Conservation (phyloP, 1,284 basidiomycete genomes). For the Ustilago tritici region DNA sequence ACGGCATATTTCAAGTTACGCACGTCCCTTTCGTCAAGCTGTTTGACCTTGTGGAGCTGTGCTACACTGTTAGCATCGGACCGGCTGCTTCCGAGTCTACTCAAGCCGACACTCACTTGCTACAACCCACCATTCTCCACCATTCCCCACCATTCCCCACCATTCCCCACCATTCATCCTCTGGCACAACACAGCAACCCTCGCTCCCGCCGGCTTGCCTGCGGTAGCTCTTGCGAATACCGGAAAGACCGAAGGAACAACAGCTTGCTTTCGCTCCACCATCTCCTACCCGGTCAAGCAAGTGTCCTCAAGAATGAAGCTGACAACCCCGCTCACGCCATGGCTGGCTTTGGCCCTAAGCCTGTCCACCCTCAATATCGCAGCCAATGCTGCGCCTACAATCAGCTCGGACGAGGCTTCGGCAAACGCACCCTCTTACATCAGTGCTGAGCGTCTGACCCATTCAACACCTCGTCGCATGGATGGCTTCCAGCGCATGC, state of each 20-base stretch:
- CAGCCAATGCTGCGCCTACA: slow-evolving; percentile 18
- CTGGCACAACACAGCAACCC: not conserved
- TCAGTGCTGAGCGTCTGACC: slow-evolving; percentile 43
- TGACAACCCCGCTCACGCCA: slow-evolving; percentile 25
- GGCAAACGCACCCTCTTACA: slow-evolving; percentile 5
- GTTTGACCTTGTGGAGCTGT: not conserved
- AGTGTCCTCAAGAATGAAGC: slow-evolving; percentile 21
- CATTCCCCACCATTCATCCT: not conserved
- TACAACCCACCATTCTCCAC: not conserved
- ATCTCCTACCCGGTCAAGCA: not conserved
- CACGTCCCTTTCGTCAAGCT: slow-evolving; percentile 4
- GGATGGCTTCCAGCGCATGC: slow-evolving; percentile 48
- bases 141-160: too few relatives aligned
- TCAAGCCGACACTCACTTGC: not conserved
- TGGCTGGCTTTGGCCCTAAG: slow-evolving; percentile 34
- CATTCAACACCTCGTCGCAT: slow-evolving; percentile 42
- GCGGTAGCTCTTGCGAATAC: too few relatives aligned
- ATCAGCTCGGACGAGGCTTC: not conserved
- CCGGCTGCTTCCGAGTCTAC: slow-evolving; percentile 14
- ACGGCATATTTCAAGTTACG: not conserved
- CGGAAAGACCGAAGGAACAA: too few relatives aligned
- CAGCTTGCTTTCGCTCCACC: not conserved
- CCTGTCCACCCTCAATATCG: slow-evolving; percentile 8
- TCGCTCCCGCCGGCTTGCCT: not conserved
- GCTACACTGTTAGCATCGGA: slow-evolving; percentile 4